Evolutionary conservation across 2,329 filamentous ascomycete genomes (phyloP).

Genomic region (Aureobasidium sp.): DNA sequence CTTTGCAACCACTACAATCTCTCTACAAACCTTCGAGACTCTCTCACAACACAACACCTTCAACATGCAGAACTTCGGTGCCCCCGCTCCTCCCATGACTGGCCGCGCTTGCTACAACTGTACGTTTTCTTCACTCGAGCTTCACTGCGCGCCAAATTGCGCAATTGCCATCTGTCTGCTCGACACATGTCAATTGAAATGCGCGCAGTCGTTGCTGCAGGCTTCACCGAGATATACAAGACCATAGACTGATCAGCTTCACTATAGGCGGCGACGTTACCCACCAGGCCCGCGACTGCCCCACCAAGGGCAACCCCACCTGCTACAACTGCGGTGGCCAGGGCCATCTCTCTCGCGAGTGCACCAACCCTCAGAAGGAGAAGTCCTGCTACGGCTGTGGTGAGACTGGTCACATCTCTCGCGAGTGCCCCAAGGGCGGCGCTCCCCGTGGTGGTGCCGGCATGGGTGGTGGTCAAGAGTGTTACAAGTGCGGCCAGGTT

Average conservation of each 20-base stretch:
- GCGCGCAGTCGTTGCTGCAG: background rate
- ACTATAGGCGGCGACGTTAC: slow-evolving; percentile 40
- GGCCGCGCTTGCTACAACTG: slow-evolving; percentile 54
- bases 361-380: slow-evolving; percentile 81
- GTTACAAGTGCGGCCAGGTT: slow-evolving; percentile 97
- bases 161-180: slow-evolving; percentile 13
- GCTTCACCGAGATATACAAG: background rate
- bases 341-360: slow-evolving; percentile 65
- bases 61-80: slow-evolving; percentile 42
- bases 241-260: background rate
- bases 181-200: background rate
- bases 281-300: slow-evolving; percentile 46
- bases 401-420: slow-evolving; percentile 81
- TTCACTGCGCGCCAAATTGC: background rate
- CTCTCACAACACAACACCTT: slow-evolving; percentile 11
- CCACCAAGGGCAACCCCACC: slow-evolving; percentile 42
- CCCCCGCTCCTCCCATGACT: slow-evolving; percentile 27
- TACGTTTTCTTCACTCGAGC: slow-evolving; percentile 31
- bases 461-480: slow-evolving; percentile 45
- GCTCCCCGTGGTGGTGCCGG: slow-evolving; percentile 36
- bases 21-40: background rate
- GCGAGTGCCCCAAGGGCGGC: slow-evolving; percentile 57
- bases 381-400: slow-evolving; percentile 69
- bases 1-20: background rate
- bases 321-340: slow-evolving; percentile 35